These are phyloP conservation scores for Lepraria neglecta DNA, from an alignment of 495 filamentous ascomycete species.

Conservation along the genomic window DNA sequence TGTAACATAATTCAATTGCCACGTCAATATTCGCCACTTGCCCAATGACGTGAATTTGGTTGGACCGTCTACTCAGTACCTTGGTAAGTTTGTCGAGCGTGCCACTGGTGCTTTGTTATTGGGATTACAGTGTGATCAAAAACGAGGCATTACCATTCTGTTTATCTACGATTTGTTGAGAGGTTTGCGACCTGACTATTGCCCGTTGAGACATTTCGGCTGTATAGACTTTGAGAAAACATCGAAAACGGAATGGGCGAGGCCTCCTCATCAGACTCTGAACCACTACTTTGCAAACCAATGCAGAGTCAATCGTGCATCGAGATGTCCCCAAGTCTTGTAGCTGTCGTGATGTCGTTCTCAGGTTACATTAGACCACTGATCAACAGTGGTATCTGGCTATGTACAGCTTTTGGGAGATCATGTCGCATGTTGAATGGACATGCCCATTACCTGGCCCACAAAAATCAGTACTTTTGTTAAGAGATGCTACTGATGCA, in stretches of 20 bases:
- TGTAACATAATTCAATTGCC: not conserved
- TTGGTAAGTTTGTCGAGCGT: too few relatives aligned
- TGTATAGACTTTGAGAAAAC: too few relatives aligned
- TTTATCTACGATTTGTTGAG: too few relatives aligned
- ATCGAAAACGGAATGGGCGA: not conserved
- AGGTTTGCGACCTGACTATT: too few relatives aligned
- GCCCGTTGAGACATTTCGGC: too few relatives aligned
- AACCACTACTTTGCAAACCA: not conserved
- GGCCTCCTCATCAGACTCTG: not conserved
- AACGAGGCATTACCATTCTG: too few relatives aligned
- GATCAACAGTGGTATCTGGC: not conserved
- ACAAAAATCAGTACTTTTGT: too few relatives aligned
- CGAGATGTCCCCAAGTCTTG: not conserved
- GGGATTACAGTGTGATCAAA: too few relatives aligned
- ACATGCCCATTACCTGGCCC: not conserved
- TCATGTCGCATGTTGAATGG: constrained; percentile 11
- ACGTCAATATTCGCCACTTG: not conserved
- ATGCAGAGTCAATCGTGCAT: not conserved
- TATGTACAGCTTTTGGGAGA: not conserved
- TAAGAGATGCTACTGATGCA: too few relatives aligned
- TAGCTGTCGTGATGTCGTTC: not conserved
- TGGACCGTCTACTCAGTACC: too few relatives aligned
- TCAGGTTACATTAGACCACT: not conserved
- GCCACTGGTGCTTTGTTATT: too few relatives aligned
- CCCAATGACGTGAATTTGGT: not conserved